Percentiles rank a stretch among this genome's conserved stretches.
These are phyloP conservation scores for Benincasa hispida DNA, from an alignment of 306 rosid genomes.

Conservation along the genomic window DNA sequence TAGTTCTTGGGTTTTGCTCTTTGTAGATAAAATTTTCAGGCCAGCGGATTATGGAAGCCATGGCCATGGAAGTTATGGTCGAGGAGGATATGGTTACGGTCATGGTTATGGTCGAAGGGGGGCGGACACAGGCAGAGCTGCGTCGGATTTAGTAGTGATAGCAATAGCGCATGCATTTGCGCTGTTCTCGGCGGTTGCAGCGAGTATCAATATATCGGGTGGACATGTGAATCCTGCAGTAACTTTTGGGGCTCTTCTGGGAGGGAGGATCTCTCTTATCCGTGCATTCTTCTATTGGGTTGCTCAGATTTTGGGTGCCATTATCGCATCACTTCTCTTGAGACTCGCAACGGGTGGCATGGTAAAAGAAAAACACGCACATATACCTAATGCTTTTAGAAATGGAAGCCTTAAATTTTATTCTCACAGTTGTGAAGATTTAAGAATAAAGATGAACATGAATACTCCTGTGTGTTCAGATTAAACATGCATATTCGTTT, in stretches of 20 bases:
- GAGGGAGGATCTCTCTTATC: slow-evolving; percentile 74
- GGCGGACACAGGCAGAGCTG: slow-evolving; percentile 30
- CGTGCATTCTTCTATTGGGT: slow-evolving; percentile 72
- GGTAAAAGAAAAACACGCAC: slow-evolving; percentile 25
- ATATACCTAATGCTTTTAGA: no score
- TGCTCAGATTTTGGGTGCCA: slow-evolving; percentile 76
- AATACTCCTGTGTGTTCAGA: no score
- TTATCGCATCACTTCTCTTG: slow-evolving; percentile 65
- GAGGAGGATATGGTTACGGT: neutral
- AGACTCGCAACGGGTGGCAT: slow-evolving; percentile 71
- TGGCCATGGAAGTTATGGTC: neutral
- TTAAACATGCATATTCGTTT: no score
- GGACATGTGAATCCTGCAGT: slow-evolving; percentile 93
- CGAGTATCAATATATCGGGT: slow-evolving; percentile 71
- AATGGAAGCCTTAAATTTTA: no score
- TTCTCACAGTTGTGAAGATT: neutral
- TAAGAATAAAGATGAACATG: no score
- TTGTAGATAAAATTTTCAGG: slow-evolving; percentile 54
- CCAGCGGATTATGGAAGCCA: neutral
- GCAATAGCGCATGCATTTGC: slow-evolving; percentile 71
- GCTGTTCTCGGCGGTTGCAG: slow-evolving; percentile 56
- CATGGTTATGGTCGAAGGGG: neutral
- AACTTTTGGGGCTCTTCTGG: slow-evolving; percentile 74
- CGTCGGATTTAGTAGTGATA: slow-evolving; percentile 41
- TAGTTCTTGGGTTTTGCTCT: neutral